Evolutionary conservation across 768 basidiomycete genomes (phyloP).

Genomic region (Trametes gibbosa): DNA sequence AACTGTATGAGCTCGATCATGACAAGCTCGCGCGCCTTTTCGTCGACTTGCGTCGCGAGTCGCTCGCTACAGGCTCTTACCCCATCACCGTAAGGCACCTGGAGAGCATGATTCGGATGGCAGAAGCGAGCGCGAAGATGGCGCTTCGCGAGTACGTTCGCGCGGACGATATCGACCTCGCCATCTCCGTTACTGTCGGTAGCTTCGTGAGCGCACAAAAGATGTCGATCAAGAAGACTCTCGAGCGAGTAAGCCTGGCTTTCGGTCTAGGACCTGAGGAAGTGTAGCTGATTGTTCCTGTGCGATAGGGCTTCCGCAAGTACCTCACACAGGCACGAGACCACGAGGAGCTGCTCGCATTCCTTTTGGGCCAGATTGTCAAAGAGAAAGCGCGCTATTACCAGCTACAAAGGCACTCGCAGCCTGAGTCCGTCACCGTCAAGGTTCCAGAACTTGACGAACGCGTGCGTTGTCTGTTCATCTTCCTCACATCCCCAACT

Average conservation of each 20-base stretch:
- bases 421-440: slow-evolving; percentile 75
- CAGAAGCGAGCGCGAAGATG: slow-evolving; percentile 99
- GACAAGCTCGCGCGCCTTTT: slow-evolving; percentile 94
- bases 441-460: slow-evolving; percentile 83
- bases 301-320: slow-evolving; percentile 84
- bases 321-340: slow-evolving; percentile 95
- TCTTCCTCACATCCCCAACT: background rate
- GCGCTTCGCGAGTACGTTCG: slow-evolving; percentile 94
- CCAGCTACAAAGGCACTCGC: slow-evolving; percentile 71
- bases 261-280: background rate
- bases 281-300: background rate
- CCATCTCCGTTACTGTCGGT: slow-evolving; percentile 91
- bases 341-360: slow-evolving; percentile 92
- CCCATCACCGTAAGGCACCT: slow-evolving; percentile 97
- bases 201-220: slow-evolving; percentile 98
- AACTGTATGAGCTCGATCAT: slow-evolving; percentile 92
- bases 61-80: slow-evolving; percentile 95
- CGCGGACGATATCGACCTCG: slow-evolving; percentile 93
- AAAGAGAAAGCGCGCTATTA: slow-evolving; percentile 90
- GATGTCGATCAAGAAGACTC: slow-evolving; percentile 96
- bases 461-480: slow-evolving; percentile 51
- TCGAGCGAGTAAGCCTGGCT: slow-evolving; percentile 73
- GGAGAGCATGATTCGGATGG: slow-evolving; percentile 99
- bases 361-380: slow-evolving; percentile 89
- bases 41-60: slow-evolving; percentile 93